Evolutionary conservation across 148 eudicot genomes (phyloP).

Genomic region (Chenopodium suecicum): DNA sequence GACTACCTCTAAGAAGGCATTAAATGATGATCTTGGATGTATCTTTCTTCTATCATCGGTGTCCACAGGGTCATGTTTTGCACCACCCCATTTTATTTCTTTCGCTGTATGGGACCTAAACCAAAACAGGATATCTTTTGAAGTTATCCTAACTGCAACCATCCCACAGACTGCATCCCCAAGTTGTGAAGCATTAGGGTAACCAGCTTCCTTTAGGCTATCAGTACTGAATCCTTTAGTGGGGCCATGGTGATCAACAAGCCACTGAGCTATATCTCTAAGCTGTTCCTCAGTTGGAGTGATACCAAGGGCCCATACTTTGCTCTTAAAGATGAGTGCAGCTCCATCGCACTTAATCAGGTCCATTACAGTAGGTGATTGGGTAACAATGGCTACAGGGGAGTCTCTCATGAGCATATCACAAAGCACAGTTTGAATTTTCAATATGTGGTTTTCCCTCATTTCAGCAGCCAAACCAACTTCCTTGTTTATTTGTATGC

Average conservation of each 20-base stretch:
- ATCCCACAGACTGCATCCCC: conserved; percentile 78
- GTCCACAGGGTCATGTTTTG: conserved; percentile 73
- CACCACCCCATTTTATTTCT: conserved; percentile 88
- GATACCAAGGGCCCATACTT: conserved; percentile 59
- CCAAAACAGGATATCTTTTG: conserved; percentile 70
- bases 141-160: conserved; percentile 67
- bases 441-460: conserved; percentile 63
- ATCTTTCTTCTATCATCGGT: conserved; percentile 68
- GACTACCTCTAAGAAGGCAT: conserved; percentile 77
- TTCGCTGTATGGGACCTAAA: conserved; percentile 78
- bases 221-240: conserved; percentile 80
- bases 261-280: conserved; percentile 60
- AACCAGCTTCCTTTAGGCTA: conserved; percentile 83
- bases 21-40: conserved; percentile 87
- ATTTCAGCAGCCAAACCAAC: conserved; percentile 61
- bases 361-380: conserved; percentile 84
- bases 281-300: conserved; percentile 69
- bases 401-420: conserved; percentile 87
- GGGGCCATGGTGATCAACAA: conserved; percentile 56
- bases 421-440: conserved; percentile 75
- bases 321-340: conserved; percentile 51
- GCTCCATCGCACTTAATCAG: conserved; percentile 85
- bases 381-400: conserved; percentile 61
- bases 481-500: conserved; percentile 76
- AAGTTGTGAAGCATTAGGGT: conserved; percentile 59